Base-by-base conservation (phyloP, 805 yeast species). In the Myxozyma neotropica region DNA sequence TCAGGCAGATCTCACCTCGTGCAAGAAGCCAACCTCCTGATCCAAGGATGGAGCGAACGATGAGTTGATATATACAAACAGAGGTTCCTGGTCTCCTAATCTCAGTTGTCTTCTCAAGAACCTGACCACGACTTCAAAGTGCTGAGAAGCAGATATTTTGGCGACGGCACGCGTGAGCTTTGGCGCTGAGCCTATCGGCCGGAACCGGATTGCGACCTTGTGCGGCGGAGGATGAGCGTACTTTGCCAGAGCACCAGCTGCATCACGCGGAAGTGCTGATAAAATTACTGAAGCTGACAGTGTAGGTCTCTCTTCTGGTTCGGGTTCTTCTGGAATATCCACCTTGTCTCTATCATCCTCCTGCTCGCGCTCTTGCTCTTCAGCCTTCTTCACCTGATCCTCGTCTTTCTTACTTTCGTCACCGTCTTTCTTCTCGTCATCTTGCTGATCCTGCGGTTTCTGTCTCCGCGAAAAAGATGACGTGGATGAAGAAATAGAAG, bases 101-200 rank as follows among this genome's bases (percentile, higher is more conserved):
- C 68, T 66, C 33, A 76, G 69, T 61, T 77, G 77, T 57, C 75
- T 74, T 21, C 75, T 69, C 33, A 83, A 66, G 60, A 78, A 83
- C 60, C 72, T 73, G 31, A 74, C 74, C 31, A 83, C 71, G 1
- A 80, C 78, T 3, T 79, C 73, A 42, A 83, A 76, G n/a, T 75
- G 72, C 67, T 80, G 83, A 23, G 74, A 68, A 3, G 78, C 70
- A 2, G 79, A 72, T 3, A 83, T 80, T 48, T 72, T 76, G 61
- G 79, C 80, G 13, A 78, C 75, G 1, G 73, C 71, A n/a, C 82
- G 82, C n/a, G 70, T 70, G 21, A 83, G 73, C 1, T 75, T 71
- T 0, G 80, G 79, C 0, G 86, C 78, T 0, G 84, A 79, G 0
- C 87, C 87, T 40, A 83, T 79, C 3, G 86, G 80, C 57, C 77